Evolutionary conservation across 495 filamentous ascomycete genomes (phyloP).

Genomic region (Penicillium coffeae): DNA sequence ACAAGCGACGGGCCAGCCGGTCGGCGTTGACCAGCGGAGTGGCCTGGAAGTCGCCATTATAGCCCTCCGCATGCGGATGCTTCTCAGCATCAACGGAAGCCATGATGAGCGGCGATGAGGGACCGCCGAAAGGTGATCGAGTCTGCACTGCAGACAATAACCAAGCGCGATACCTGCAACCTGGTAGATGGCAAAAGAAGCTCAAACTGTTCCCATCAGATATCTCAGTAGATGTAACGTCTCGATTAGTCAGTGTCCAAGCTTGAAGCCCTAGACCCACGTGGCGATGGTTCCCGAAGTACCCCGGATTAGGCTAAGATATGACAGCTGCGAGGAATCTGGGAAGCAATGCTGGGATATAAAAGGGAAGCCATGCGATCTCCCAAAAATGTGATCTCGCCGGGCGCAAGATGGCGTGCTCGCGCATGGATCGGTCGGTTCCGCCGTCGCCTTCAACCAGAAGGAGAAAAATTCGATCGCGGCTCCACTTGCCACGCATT

Average conservation of each 20-base stretch:
- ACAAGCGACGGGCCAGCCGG: conserved; percentile 34
- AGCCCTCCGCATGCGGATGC: conserved; percentile 10
- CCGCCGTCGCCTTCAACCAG: conserved; percentile 1
- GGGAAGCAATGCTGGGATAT: neutral
- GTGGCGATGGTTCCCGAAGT: neutral
- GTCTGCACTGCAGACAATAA: too few relatives aligned
- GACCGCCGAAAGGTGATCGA: neutral
- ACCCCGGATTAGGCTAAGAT: neutral
- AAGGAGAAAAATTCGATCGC: conserved; percentile 9
- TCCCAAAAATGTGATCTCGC: neutral
- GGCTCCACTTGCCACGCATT: conserved; percentile 2
- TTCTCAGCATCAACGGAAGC: conserved; percentile 24
- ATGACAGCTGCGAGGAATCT: neutral
- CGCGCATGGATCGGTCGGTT: conserved; percentile 2
- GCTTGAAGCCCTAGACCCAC: neutral
- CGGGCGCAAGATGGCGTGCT: conserved; percentile 18
- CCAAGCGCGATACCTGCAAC: too few relatives aligned
- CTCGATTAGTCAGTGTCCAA: neutral
- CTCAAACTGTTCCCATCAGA: too few relatives aligned
- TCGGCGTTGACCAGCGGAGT: conserved; percentile 24
- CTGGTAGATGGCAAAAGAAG: too few relatives aligned
- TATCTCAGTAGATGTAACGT: too few relatives aligned
- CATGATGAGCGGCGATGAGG: conserved; percentile 2
- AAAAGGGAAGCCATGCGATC: neutral
- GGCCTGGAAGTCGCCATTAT: conserved; percentile 3